Percentiles rank a stretch among this genome's conserved stretches.
Evolutionary conservation across 2,329 filamentous ascomycete genomes (phyloP).

Genomic region (Pseudogymnoascus sp.): DNA sequence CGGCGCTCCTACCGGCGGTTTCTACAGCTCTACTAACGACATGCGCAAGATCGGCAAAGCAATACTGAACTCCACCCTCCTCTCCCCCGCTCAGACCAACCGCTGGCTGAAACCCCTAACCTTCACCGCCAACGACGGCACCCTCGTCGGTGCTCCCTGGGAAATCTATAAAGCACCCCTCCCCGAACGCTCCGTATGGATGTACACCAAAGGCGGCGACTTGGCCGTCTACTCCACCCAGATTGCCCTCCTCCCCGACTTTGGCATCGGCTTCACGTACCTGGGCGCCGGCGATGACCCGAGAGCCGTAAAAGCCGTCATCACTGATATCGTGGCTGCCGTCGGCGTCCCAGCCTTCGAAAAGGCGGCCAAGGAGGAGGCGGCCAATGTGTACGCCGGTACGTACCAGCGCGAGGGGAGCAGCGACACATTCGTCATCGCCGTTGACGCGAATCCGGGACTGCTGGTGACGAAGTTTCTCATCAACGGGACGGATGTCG

Average conservation of each 20-base stretch:
- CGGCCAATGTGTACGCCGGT: conserved; percentile 21
- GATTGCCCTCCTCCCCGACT: conserved; percentile 37
- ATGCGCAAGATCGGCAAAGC: conserved; percentile 22
- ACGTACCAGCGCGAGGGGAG: conserved; percentile 13
- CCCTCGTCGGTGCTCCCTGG: conserved; percentile 24
- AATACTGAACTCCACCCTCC: conserved; percentile 19
- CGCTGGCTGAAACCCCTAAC: conserved; percentile 23
- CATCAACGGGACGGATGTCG: conserved; percentile 27
- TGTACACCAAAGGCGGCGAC: conserved; percentile 38
- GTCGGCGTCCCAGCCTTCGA: conserved; percentile 28
- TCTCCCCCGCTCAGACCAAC: conserved; percentile 20
- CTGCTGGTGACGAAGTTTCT: conserved; percentile 26
- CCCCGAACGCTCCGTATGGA: conserved; percentile 22
- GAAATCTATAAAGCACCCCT: conserved; percentile 20
- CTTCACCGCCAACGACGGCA: conserved; percentile 17
- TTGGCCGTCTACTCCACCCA: conserved; percentile 33
- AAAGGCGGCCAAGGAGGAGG: conserved; percentile 27
- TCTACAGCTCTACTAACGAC: conserved; percentile 31
- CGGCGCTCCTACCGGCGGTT: conserved; percentile 28
- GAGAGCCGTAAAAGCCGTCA: conserved; percentile 10
- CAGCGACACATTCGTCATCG: conserved; percentile 25
- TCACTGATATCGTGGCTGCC: conserved; percentile 26
- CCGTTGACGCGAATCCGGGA: conserved; percentile 22
- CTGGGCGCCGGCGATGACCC: conserved; percentile 29
- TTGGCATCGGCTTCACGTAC: conserved; percentile 35